Base-by-base conservation (phyloP, 2,329 filamentous ascomycete species). In the Remersonia thermophila region DNA sequence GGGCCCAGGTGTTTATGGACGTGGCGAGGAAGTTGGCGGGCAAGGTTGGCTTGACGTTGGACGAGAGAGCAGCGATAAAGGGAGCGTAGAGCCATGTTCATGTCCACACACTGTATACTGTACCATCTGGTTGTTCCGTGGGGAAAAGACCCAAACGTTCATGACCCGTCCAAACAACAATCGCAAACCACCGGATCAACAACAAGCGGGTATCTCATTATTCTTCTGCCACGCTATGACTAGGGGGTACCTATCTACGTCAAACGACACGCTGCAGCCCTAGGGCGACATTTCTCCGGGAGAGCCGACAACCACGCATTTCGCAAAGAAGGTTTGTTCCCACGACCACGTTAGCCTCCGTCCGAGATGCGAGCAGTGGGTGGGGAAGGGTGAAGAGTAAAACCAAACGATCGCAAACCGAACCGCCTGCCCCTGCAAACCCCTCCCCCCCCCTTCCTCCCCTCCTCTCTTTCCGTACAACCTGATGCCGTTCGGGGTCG, bases 1-100 rank as follows among this genome's bases (percentile, higher is more conserved):
- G 83, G 47, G 80, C 83, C 1, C 61, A 66, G 36, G 75, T 77
- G 1, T 98, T 95, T 54, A 59, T 79, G 39, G 62, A 66, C 13
- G 77, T 94, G 53, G 83, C 83, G 1, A 62, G 69, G 37, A 56
- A 60, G 17, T 61, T 80, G 20, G 61, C 55, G 11, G 51, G 45
- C 2, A 71, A 65, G 48, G 61, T 76, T 41, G 60, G 58, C 12
- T 38, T 63, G 23, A 53, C 36, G 16, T 32, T 43, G 4, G 35
- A 29, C 25, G 36, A 23, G 30, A 17, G 15, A 7, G 2, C 13
- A 7, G 12, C 2, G 7, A 25, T 14, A 11, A 18, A 18, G 7
- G 7, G n/a, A n/a, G n/a, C n/a, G n/a, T n/a, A n/a, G n/a, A n/a
- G n/a, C n/a, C n/a, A n/a, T n/a, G n/a, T n/a, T n/a, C n/a, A n/a